Percentiles rank a stretch among this genome's conserved stretches.
Evolutionary conservation across 495 filamentous ascomycete genomes (phyloP).

Genomic region (Trichoderma erinaceum): DNA sequence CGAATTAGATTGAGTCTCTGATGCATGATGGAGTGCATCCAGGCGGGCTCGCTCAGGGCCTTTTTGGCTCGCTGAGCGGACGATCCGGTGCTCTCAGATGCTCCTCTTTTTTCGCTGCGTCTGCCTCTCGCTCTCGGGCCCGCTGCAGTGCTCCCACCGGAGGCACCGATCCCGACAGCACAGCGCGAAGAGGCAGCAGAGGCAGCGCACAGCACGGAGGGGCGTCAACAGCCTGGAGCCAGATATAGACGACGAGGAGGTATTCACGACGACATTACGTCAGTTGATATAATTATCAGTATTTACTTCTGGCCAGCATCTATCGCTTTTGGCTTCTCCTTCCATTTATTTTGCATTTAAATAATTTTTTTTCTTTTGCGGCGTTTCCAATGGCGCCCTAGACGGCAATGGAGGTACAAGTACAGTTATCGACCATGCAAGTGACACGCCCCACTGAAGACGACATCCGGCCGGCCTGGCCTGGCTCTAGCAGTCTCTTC

Average conservation of each 20-base stretch:
- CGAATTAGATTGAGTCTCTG: background rate
- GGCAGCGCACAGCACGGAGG: background rate
- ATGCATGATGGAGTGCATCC: background rate
- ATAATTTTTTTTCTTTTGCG: background rate
- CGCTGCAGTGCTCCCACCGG: slow-evolving; percentile 10
- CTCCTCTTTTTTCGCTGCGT: too few relatives aligned
- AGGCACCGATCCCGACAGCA: background rate
- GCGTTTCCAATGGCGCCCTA: slow-evolving; percentile 1
- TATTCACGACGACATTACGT: too few relatives aligned
- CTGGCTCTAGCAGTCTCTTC: background rate
- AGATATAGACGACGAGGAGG: background rate
- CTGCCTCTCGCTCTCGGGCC: background rate
- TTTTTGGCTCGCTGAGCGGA: background rate
- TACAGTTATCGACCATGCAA: background rate
- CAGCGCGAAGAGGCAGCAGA: background rate
- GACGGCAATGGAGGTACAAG: background rate
- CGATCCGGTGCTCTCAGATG: background rate
- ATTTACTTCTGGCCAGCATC: background rate
- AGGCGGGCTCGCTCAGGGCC: background rate
- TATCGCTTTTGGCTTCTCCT: background rate
- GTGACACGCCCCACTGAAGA: slow-evolving; percentile 7
- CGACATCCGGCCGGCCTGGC: slow-evolving; percentile 10
- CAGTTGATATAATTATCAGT: too few relatives aligned
- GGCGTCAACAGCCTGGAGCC: background rate
- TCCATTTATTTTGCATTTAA: background rate